Percentiles rank a stretch among this genome's conserved stretches.
These are phyloP conservation scores for Coprinellus micaceus DNA, from an alignment of 768 basidiomycete species.

Conservation along the genomic window DNA sequence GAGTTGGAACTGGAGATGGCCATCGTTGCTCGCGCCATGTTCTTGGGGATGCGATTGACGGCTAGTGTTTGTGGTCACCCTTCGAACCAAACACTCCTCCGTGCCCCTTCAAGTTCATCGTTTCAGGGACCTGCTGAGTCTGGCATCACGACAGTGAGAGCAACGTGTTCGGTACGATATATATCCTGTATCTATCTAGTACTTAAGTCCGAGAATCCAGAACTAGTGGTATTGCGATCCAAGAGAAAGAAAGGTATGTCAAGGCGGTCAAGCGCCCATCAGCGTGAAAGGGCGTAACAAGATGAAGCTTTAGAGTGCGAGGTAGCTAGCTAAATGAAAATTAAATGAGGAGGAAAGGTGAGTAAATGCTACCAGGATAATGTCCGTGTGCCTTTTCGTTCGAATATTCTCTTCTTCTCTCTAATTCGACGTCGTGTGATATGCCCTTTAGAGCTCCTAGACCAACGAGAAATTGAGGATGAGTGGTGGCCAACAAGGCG, in stretches of 20 bases:
- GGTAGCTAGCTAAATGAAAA: neutral
- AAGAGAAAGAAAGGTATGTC: neutral
- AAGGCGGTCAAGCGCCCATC: neutral
- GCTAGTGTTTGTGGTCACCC: neutral
- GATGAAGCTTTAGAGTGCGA: neutral
- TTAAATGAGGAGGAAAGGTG: conserved; percentile 2
- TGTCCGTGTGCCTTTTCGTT: neutral
- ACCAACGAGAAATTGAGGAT: neutral
- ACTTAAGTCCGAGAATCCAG: no score
- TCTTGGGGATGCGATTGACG: neutral
- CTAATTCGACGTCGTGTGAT: no score
- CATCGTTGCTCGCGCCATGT: conserved; percentile 17
- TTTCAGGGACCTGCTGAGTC: neutral
- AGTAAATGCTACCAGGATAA: neutral
- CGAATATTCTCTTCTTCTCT: neutral
- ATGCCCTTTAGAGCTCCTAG: conserved; percentile 11
- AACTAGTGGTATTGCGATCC: no score
- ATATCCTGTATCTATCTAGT: no score
- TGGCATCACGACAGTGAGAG: neutral
- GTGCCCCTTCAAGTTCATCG: neutral
- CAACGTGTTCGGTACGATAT: neutral
- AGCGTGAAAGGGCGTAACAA: no score
- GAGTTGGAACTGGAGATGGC: conserved; percentile 24
- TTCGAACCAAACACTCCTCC: neutral
- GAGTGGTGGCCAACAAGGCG: neutral